These are phyloP conservation scores for Corynespora cassiicola DNA, from an alignment of 2,329 filamentous ascomycete genomes.

Conservation along the genomic window DNA sequence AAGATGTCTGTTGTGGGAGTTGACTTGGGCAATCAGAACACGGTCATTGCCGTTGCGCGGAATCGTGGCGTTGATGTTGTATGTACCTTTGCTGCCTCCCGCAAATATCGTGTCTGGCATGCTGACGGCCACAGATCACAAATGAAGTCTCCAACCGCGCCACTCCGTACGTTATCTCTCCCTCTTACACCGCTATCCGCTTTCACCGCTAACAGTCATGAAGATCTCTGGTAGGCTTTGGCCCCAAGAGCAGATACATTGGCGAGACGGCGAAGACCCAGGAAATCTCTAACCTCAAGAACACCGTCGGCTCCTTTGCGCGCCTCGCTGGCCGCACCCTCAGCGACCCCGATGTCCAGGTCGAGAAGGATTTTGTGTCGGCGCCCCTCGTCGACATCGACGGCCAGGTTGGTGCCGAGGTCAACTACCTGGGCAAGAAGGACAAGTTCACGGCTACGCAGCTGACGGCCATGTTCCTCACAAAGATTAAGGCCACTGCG, in stretches of 20 bases:
- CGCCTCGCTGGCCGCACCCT: conserved; percentile 86
- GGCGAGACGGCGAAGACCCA: conserved; percentile 97
- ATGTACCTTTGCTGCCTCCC: conserved; percentile 57
- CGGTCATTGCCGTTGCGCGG: conserved; percentile 94
- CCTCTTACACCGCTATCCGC: conserved; percentile 18
- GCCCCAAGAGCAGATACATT: conserved; percentile 90
- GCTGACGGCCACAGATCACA: conserved; percentile 73
- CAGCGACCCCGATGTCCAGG: conserved; percentile 88
- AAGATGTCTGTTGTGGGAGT: conserved; percentile 75
- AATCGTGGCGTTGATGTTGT: conserved; percentile 99
- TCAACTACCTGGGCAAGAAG: conserved; percentile 92
- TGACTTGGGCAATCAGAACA: conserved; percentile 96
- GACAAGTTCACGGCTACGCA: conserved; percentile 94
- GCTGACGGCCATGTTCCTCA: conserved; percentile 92
- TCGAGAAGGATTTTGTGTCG: conserved; percentile 91
- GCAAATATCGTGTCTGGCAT: conserved; percentile 7
- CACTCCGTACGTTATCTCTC: conserved; percentile 91
- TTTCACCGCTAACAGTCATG: conserved; percentile 11
- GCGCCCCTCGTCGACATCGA: conserved; percentile 86
- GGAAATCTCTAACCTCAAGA: conserved; percentile 99
- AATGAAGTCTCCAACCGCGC: conserved; percentile 99
- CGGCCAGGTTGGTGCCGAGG: conserved; percentile 94
- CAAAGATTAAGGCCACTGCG: conserved; percentile 90
- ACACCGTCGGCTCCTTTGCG: conserved; percentile 93
- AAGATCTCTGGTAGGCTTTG: conserved; percentile 93